Conservation (phyloP, 495 filamentous ascomycete species). For the Ramalina intermedia region DNA sequence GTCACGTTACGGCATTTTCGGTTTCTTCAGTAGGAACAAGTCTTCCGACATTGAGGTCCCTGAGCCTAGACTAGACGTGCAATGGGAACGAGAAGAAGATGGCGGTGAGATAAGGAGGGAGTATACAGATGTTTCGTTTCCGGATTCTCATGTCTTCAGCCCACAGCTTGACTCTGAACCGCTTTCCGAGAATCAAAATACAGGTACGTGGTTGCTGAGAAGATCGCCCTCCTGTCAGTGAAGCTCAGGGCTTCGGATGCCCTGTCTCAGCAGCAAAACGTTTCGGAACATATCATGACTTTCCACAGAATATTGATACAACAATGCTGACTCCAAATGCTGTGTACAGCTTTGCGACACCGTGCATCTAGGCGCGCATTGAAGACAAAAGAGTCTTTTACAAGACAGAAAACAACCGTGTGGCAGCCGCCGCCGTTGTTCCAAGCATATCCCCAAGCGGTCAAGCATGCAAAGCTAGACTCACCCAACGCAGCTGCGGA, state of each 20-base stretch:
- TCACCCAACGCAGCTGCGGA: constrained; percentile 39
- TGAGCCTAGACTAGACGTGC: constrained; percentile 1
- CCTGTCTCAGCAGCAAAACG: too few species aligned
- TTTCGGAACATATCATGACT: too few species aligned
- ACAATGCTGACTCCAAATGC: too few species aligned
- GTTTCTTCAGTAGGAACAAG: constrained; percentile 8
- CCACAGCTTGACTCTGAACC: neutral
- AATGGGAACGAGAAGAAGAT: constrained; percentile 3
- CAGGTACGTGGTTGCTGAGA: neutral
- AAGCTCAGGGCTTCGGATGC: too few species aligned
- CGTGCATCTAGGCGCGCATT: constrained; percentile 4
- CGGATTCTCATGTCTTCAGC: neutral
- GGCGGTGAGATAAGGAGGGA: neutral
- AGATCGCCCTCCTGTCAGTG: too few species aligned
- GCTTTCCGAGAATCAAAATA: neutral
- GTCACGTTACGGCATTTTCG: constrained; percentile 6
- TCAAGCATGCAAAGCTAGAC: constrained; percentile 38
- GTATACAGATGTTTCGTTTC: neutral
- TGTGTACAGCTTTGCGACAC: neutral
- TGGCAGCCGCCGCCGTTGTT: constrained; percentile 80
- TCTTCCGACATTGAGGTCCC: neutral
- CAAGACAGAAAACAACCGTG: constrained; percentile 16
- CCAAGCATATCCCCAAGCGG: constrained; percentile 79
- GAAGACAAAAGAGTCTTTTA: constrained; percentile 6
- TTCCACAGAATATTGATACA: too few species aligned